Evolutionary conservation across 2,329 filamentous ascomycete genomes (phyloP), one percentile per base, ranked within the genome.

Genomic region (Orbilia blumenaviensis): DNA sequence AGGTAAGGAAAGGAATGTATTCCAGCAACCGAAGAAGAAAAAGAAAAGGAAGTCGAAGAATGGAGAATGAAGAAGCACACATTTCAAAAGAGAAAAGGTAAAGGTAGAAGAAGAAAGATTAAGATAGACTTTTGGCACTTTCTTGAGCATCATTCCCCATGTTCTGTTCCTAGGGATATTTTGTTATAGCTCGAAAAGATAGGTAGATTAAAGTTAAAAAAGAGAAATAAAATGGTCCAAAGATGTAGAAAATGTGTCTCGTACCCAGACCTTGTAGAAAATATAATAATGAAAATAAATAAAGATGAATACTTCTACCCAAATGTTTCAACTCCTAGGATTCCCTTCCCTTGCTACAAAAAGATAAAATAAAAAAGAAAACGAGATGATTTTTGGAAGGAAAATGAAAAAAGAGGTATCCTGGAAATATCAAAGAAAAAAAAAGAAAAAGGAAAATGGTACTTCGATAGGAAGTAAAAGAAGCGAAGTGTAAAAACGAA

Each of bases 401-500:
- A 16, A 32, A 34, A 52, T 8, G 21, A 32, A 21, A 34, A 34
- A 14, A 34, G 18, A 34, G n/a, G 5, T 14, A 27, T 34, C 34
- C 48, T 32, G 25, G 9, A 36, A 23, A n/a, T 23, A 66, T 18
- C 41, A 25, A 36, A 66, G 58, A 56, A 32, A 52, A 42, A 44
- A 38, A 25, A 54, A 50, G 46, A 50, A 21, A 18, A 25, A 36
- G 2, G 16, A 32, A 1, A 36, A 38, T 23, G n/a, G n/a, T n/a
- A n/a, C n/a, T n/a, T n/a, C n/a, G n/a, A n/a, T n/a, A n/a, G n/a
- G 25, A n/a, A 60, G 27, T 5, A 68, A 44, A 61, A 52, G 27
- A 61, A 48, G n/a, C n/a, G n/a, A n/a, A 52, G 38, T 46, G 32
- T 61, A 66, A 66, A 46, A 42, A 67, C n/a, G n/a, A n/a, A 34